A percentile compares a stretch with the other conserved stretches of the same genome.
These are phyloP conservation scores for Solanum acaule DNA, from an alignment of 257 asterid species.

Conservation along the genomic window DNA sequence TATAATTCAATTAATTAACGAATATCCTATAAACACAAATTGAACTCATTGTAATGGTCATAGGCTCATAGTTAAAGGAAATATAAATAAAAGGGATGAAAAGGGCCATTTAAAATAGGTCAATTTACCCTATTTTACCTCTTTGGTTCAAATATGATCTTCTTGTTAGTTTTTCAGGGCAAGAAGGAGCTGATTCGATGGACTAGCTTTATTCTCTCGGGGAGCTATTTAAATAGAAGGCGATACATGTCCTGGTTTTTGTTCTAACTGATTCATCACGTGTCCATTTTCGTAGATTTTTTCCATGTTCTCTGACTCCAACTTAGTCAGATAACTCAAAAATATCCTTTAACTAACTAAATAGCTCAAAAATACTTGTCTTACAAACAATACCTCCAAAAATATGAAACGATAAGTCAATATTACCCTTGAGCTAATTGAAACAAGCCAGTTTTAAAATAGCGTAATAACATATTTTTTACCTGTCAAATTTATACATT, in stretches of 20 bases:
- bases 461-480: background rate
- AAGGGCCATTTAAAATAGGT: background rate
- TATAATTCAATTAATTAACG: background rate
- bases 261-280: too few relatives aligned
- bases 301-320: too few relatives aligned
- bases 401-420: too few relatives aligned
- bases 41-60: background rate
- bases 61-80: background rate
- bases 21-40: background rate
- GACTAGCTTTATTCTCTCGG: accelerated
- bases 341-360: background rate
- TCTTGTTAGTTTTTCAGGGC: background rate
- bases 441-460: background rate
- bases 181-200: too few relatives aligned
- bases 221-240: too few relatives aligned
- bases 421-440: too few relatives aligned
- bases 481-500: background rate
- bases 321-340: background rate
- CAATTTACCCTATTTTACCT: background rate
- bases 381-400: background rate
- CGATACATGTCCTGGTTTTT: too few relatives aligned
- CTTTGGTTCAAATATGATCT: background rate
- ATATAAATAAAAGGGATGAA: background rate
- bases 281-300: too few relatives aligned
- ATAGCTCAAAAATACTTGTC: background rate